Evolutionary conservation across 1,139 yeast genomes (phyloP), one percentile per base, ranked within the genome.

Genomic region (Kodamaea ohmeri): DNA sequence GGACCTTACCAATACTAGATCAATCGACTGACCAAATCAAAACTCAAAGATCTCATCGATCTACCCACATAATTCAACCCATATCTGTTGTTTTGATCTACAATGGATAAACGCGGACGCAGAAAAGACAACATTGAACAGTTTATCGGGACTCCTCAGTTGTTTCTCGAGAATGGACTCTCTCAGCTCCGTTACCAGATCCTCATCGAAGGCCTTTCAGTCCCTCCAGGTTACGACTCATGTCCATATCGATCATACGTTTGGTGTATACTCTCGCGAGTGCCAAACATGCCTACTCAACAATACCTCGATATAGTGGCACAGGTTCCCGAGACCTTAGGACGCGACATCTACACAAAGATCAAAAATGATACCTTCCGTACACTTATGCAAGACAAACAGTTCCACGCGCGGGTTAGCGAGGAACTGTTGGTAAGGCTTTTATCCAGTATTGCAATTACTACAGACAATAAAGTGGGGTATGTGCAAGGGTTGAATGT

Each of bases 401-500:
- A 61, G 27, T 89, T 89, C 61, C 81, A 79, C 47, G 64, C 64
- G 41, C 75, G 75, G 44, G 96, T 89, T 1, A 61, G 78, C 26
- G 95, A 88, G 52, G 78, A 76, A 4, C 64, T 86, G 3, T 63
- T 89, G 36, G 73, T 83, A 14, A 62, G 97, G 31, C 67, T 88
- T 2, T 67, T 89, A 27, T 83, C 87, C 29, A 79, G 85, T n/a
- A 73, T 80, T 52, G 95, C 95, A 1, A 72, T 86, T 11, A 56
- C 67, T 20, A 40, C 53, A 39, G 51, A 54, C 8, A 56, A 56
- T 39, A 54, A 67, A 48, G 63, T 75, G 60, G 53, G 75, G 0
- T 89, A 89, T 55, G 96, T 89, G 9, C 97, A 89, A 55, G 97
- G 97, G 1, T 79, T 90, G 81, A 90, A 90, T 55, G 92, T 89